Conservation (phyloP, 2,329 filamentous ascomycete species). For the Daldinia sp. region DNA sequence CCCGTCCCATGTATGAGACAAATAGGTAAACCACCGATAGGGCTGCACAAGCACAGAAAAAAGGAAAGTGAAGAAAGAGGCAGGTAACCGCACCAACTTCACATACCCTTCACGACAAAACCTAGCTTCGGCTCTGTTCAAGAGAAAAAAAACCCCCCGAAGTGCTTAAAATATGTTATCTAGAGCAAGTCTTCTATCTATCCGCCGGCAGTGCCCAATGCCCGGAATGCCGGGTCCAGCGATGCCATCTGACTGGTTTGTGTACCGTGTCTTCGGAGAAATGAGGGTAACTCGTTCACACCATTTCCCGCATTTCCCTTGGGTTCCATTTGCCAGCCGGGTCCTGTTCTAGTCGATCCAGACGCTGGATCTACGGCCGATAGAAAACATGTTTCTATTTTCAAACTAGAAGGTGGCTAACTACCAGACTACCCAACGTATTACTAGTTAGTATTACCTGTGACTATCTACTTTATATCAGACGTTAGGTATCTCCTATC, state of each 20-base stretch:
- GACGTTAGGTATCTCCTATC: neutral
- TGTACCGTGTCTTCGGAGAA: constrained; percentile 5
- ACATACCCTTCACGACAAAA: too few species aligned
- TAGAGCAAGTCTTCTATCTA: neutral
- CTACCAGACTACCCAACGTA: too few species aligned
- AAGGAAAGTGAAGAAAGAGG: neutral
- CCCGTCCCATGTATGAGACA: neutral
- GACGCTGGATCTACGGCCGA: neutral
- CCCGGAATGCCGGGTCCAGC: constrained; percentile 26
- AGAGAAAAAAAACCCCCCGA: constrained; percentile 9
- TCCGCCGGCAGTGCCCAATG: constrained; percentile 24
- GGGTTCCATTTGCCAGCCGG: neutral
- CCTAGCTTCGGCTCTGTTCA: constrained; percentile 6
- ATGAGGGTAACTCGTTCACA: constrained; percentile 2
- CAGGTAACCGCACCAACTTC: neutral
- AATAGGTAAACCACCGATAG: neutral
- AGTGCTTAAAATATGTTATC: constrained; percentile 15
- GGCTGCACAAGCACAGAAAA: neutral
- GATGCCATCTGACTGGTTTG: constrained; percentile 9
- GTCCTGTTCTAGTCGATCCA: neutral
- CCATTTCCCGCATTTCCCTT: constrained; percentile 3
- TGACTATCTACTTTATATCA: neutral
- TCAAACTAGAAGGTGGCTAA: too few species aligned
- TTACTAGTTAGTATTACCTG: too few species aligned
- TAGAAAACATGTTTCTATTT: too few species aligned